These are phyloP conservation scores for Aschersonia sp. DNA, from an alignment of 2,329 filamentous ascomycete genomes.

Conservation along the genomic window DNA sequence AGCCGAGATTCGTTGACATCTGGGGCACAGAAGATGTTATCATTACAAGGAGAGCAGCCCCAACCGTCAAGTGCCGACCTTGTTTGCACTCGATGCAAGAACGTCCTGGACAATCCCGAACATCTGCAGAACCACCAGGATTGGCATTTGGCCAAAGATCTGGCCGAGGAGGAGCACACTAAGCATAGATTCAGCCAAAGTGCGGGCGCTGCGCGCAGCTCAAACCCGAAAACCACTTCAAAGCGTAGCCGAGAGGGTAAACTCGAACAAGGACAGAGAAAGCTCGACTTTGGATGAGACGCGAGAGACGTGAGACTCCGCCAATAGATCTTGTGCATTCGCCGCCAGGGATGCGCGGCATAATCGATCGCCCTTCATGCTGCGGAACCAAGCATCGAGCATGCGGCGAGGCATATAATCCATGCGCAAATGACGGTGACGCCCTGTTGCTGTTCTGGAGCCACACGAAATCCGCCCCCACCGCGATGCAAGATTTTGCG, in stretches of 20 bases:
- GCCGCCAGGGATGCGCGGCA: neutral
- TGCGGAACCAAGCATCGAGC: neutral
- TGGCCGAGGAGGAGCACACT: slow-evolving; percentile 52
- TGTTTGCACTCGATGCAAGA: slow-evolving; percentile 51
- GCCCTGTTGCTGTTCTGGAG: too few relatives aligned
- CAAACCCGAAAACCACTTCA: slow-evolving; percentile 17
- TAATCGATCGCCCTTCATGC: neutral
- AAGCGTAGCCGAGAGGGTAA: slow-evolving; percentile 25
- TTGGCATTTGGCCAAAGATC: slow-evolving; percentile 85
- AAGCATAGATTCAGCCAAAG: slow-evolving; percentile 27
- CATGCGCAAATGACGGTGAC: neutral
- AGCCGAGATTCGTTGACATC: neutral
- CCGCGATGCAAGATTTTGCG: too few relatives aligned
- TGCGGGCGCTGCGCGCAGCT: slow-evolving; percentile 16
- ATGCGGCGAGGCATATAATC: neutral
- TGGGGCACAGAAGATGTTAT: neutral
- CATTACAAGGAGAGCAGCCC: neutral
- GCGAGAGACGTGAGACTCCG: neutral
- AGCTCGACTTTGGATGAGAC: slow-evolving; percentile 41
- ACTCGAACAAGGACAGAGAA: slow-evolving; percentile 44
- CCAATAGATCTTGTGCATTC: neutral
- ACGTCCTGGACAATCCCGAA: slow-evolving; percentile 40
- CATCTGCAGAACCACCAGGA: slow-evolving; percentile 66
- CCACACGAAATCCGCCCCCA: too few relatives aligned
- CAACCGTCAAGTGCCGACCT: slow-evolving; percentile 8